A percentile compares a stretch with the other conserved stretches of the same genome.
Conservation (phyloP, 352 stramenopile genomes). For the Pythium aquatile region DNA sequence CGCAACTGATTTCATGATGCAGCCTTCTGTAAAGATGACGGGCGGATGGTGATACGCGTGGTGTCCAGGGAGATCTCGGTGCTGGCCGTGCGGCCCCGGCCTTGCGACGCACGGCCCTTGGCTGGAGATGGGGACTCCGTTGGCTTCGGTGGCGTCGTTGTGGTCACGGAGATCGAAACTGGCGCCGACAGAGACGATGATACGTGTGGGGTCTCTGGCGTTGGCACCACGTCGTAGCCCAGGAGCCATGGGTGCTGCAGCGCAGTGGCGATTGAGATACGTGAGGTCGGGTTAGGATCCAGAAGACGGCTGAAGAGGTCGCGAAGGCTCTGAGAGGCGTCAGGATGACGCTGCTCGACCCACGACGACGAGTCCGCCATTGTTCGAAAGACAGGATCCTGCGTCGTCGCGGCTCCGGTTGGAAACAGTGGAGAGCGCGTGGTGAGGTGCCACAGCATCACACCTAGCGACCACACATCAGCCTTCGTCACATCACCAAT, state of each 20-base stretch:
- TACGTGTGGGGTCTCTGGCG: not conserved
- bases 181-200: not conserved
- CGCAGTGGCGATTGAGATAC: constrained; percentile 48
- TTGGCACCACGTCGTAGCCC: constrained; percentile 2
- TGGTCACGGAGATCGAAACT: not conserved
- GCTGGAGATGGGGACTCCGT: constrained; percentile 19
- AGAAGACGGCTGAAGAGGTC: constrained; percentile 55
- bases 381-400: constrained; percentile 48
- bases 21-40: constrained; percentile 7
- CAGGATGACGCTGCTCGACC: constrained; percentile 7
- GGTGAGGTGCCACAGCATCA: constrained; percentile 66
- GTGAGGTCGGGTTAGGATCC: constrained; percentile 39
- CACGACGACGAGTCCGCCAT: constrained; percentile 29
- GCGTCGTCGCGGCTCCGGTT: constrained; percentile 29
- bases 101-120: constrained; percentile 21
- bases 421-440: constrained; percentile 60
- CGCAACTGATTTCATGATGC: not conserved
- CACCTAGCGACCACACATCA: constrained; percentile 70
- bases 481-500: constrained; percentile 52
- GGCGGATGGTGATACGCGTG: constrained; percentile 50
- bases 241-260: constrained; percentile 50
- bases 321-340: constrained; percentile 30
- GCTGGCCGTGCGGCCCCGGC: constrained; percentile 23
- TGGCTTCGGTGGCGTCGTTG: not conserved
- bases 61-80: constrained; percentile 62